Evolutionary conservation across 2,329 filamentous ascomycete genomes (phyloP).

Genomic region (Dactylellina leptospora): DNA sequence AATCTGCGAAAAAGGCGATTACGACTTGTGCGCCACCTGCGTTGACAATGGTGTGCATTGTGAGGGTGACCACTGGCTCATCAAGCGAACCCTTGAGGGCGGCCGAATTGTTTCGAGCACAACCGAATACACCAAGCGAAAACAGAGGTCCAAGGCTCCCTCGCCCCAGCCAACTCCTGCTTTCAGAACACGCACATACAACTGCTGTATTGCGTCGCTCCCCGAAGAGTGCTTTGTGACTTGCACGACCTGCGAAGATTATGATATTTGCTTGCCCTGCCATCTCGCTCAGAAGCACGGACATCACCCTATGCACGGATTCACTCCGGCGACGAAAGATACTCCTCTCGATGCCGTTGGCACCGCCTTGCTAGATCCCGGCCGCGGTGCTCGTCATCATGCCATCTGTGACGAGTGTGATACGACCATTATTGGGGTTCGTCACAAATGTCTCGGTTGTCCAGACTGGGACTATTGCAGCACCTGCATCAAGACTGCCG

Average conservation of each 20-base stretch:
- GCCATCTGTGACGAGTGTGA: constrained; percentile 96
- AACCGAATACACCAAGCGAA: constrained; percentile 78
- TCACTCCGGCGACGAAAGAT: constrained; percentile 73
- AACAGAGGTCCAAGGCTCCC: constrained; percentile 57
- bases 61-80: constrained; percentile 86
- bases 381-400: constrained; percentile 81
- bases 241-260: constrained; percentile 85
- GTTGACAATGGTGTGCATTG: constrained; percentile 80
- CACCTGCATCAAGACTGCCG: constrained; percentile 72
- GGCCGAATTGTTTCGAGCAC: constrained; percentile 84
- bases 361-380: constrained; percentile 75
- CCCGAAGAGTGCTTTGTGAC: constrained; percentile 83
- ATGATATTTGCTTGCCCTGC: constrained; percentile 87
- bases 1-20: constrained; percentile 91
- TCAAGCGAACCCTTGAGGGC: constrained; percentile 83
- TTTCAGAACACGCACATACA: constrained; percentile 71
- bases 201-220: constrained; percentile 68
- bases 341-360: constrained; percentile 71
- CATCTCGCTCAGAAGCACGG: constrained; percentile 80
- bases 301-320: constrained; percentile 87
- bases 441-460: constrained; percentile 96
- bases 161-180: constrained; percentile 53
- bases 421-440: constrained; percentile 82
- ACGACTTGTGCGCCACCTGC: constrained; percentile 86
- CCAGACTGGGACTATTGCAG: constrained; percentile 97